Conservation (phyloP, 2,329 filamentous ascomycete genomes). For the Penicillium sp. region DNA sequence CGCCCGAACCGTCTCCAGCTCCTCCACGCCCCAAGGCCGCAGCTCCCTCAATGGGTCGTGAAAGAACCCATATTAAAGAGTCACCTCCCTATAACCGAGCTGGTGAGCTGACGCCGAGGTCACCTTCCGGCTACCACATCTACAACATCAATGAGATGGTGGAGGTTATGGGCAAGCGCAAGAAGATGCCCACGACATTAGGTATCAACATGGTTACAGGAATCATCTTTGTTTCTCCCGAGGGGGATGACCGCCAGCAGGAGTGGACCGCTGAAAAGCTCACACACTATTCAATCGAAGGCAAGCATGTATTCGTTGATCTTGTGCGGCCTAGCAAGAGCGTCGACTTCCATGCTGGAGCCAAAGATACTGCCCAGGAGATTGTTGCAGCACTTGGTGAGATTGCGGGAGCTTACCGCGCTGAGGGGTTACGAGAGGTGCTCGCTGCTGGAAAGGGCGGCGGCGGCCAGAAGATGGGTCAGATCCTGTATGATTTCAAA, state of each 20-base stretch:
- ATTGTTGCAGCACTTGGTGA: constrained; percentile 88
- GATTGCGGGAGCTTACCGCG: constrained; percentile 78
- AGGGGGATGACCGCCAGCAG: constrained; percentile 78
- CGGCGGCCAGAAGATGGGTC: constrained; percentile 72
- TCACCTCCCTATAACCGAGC: constrained; percentile 59
- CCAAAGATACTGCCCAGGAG: constrained; percentile 93
- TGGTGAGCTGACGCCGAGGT: constrained; percentile 51
- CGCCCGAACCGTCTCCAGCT: constrained; percentile 54
- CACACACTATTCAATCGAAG: constrained; percentile 96
- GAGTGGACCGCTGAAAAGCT: constrained; percentile 95
- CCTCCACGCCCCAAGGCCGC: constrained; percentile 23
- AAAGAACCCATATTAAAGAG: constrained; percentile 47
- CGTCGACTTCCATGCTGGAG: constrained; percentile 93
- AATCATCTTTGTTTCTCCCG: constrained; percentile 85
- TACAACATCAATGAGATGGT: constrained; percentile 99
- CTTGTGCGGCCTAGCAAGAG: constrained; percentile 89
- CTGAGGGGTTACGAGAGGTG: constrained; percentile 79
- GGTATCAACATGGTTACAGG: constrained; percentile 91
- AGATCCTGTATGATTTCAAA: constrained; percentile 92
- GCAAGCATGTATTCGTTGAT: constrained; percentile 96
- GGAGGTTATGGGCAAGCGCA: constrained; percentile 92
- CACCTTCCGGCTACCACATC: constrained; percentile 82
- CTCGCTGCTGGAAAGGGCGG: constrained; percentile 73
- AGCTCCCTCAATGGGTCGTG: constrained; percentile 29
- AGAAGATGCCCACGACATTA: constrained; percentile 96